Base-by-base conservation (phyloP, 345 rosid species). In the Kernera saxatilis region DNA sequence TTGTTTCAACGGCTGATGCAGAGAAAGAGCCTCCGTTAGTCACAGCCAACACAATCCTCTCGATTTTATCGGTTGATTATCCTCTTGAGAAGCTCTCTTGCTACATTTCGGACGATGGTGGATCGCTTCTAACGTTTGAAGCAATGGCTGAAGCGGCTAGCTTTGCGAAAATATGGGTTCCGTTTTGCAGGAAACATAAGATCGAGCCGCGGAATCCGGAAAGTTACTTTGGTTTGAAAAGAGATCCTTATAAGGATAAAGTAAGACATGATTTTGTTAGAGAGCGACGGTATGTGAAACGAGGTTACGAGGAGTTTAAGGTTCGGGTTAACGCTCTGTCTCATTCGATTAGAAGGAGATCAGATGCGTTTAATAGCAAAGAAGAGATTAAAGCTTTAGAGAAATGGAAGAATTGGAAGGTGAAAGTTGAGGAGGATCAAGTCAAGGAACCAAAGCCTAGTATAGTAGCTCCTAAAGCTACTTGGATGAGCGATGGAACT, bases 71-170 rank as follows among this genome's bases (percentile, higher is more conserved):
- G 0, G 84, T 84, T 35, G 92, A 92, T 51, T 92, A 92, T 57
- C 94, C 94, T 0, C 73, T 89, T 30, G 87, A 89, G 72, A 92
- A 89, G 81, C 89, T 92, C 10, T 81, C 98, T 2, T 89, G 94
- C 51, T 92, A 89, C 33, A 76, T 89, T 8, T 92, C 98, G 6
- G 96, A 92, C 44, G 98, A 92, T 71, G 96, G 94, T 36, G 93
- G 90, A 13, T 79, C 98, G 0, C 85, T 92, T 41, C 70, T 92
- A 5, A 92, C 98, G 6, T 92, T 92, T 60, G 97, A 91, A 82
- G 92, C 96, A 69, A 89, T 89, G 88, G 94, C 98, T 0, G 98
- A 92, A 78, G 94, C 96, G 0, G 96, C 91, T 36, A 87, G 96
- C 81, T 92, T 89, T 61, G 94, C 96, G 9, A 81, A 76, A 39